Base-by-base conservation (phyloP, 176 grass and related monocot species). In the Aechmea fasciata region DNA sequence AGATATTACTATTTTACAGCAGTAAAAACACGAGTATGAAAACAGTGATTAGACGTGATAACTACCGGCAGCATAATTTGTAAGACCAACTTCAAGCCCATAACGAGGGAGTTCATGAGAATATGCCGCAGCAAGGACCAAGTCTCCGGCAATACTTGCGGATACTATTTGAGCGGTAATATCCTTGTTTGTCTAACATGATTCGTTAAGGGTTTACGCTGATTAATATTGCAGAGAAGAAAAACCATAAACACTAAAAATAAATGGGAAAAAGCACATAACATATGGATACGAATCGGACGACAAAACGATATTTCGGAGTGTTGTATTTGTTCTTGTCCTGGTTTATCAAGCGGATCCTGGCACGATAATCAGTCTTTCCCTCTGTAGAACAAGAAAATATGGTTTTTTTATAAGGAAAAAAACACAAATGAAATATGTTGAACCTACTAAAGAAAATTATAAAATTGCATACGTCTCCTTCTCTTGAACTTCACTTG, bases 291-390 rank as follows among this genome's bases (percentile, higher is more conserved):
- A 85, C 83, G 59, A 91, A 91, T 26, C 88, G 61, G 26, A 91
- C 84, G 49, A 91, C 84, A 47, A 87, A 83, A 3, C 88, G 50
- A 76, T 87, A 87, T 69, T 91, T 91, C 1, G 88, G 84, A 0
- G 88, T 91, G 26, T 84, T 91, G 53, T 87, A 91, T 25, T 91
- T 87, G 52, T 91, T 91, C 41, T 91, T 91, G 74, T 91, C 88
- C 14, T 91, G 88, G 52, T 81, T 91, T 1, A 85, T 91, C 33
- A 91, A 69, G 65, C 84, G 69, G 52, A 87, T 86, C 84, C 84
- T 80, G 18, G 88, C 84, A 22, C 88, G 73, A 33, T 91, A 91
- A 47, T 91, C 84, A 3, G 84, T 87, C 78, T 90, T 91, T 20
- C 88, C 84, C 71, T 83, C 84, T 87, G 67, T 47, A 77, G 23